phyloP scores from a whole-genome alignment of 1,284 basidiomycete genomes.

The Sanghuangporus baumii region DNA sequence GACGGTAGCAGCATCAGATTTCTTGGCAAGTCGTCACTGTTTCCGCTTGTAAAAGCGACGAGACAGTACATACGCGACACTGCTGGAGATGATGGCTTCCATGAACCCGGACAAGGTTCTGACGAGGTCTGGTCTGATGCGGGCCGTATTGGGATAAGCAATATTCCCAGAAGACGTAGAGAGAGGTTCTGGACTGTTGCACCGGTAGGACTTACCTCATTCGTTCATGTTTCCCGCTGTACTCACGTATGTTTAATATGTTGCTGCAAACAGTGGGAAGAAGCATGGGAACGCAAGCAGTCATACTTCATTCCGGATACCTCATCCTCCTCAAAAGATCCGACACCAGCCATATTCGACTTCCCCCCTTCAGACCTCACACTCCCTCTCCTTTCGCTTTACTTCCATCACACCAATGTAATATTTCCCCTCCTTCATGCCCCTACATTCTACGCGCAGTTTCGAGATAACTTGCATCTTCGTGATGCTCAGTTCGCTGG shows the following conservation, averaged over 20 bases:
- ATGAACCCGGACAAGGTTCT: background rate
- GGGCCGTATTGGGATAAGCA: background rate
- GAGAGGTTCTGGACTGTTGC: slow-evolving; percentile 11
- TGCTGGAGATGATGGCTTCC: slow-evolving; percentile 5
- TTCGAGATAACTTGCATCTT: slow-evolving; percentile 35
- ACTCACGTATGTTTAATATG: background rate
- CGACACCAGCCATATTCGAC: slow-evolving; percentile 35
- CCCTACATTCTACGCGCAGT: slow-evolving; percentile 41
- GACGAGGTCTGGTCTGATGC: background rate
- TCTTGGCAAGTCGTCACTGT: slow-evolving; percentile 13
- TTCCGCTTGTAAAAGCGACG: slow-evolving; percentile 7
- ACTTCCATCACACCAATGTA: slow-evolving; percentile 39
- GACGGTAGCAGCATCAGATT: slow-evolving; percentile 6
- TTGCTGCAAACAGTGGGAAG: slow-evolving; percentile 45
- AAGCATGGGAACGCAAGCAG: slow-evolving; percentile 40
- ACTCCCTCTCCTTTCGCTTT: slow-evolving; percentile 39
- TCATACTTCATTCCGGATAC: background rate
- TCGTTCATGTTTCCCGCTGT: background rate
- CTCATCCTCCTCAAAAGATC: slow-evolving; percentile 25
- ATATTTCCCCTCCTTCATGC: slow-evolving; percentile 45
- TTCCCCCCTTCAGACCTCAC: slow-evolving; percentile 54
- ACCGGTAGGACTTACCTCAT: slow-evolving; percentile 2
- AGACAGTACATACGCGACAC: slow-evolving; percentile 7
- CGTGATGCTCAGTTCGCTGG: slow-evolving; percentile 42
- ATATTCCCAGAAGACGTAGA: slow-evolving; percentile 8